Conservation (phyloP, 2,329 filamentous ascomycete genomes). For the Aspergillus pseudotamarii region DNA sequence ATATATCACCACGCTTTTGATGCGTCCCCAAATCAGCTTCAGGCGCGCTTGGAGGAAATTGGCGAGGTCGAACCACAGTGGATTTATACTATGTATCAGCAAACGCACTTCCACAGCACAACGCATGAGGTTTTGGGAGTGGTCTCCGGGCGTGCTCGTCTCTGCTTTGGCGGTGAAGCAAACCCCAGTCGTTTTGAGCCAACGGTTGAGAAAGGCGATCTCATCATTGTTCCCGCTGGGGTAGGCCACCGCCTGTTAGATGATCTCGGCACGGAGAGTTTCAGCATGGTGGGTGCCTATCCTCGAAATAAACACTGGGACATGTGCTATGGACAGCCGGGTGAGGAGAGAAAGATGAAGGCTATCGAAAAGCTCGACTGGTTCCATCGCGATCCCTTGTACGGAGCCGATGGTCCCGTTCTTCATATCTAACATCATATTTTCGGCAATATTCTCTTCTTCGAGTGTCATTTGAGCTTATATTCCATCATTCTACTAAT, state of each 20-base stretch:
- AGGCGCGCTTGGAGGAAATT: constrained; percentile 56
- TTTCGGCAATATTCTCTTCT: not conserved
- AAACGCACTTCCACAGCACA: constrained; percentile 68
- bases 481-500: not conserved
- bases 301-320: constrained; percentile 63
- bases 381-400: constrained; percentile 64
- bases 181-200: constrained; percentile 62
- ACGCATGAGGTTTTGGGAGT: constrained; percentile 69
- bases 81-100: constrained; percentile 69
- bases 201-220: constrained; percentile 61
- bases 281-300: constrained; percentile 71
- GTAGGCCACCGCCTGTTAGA: constrained; percentile 66
- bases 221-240: constrained; percentile 67
- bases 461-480: not conserved
- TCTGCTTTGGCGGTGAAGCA: constrained; percentile 68
- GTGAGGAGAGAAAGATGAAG: constrained; percentile 57
- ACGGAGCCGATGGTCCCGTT: constrained; percentile 58
- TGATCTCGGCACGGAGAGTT: constrained; percentile 53
- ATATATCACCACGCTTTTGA: constrained; percentile 67
- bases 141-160: constrained; percentile 57
- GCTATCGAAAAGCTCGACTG: constrained; percentile 55
- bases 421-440: constrained; percentile 37
- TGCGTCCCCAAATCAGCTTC: constrained; percentile 54
- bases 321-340: constrained; percentile 69
- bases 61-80: constrained; percentile 65